Evolutionary conservation across 2,329 filamentous ascomycete genomes (phyloP).

Genomic region (Colletotrichum eleusines): DNA sequence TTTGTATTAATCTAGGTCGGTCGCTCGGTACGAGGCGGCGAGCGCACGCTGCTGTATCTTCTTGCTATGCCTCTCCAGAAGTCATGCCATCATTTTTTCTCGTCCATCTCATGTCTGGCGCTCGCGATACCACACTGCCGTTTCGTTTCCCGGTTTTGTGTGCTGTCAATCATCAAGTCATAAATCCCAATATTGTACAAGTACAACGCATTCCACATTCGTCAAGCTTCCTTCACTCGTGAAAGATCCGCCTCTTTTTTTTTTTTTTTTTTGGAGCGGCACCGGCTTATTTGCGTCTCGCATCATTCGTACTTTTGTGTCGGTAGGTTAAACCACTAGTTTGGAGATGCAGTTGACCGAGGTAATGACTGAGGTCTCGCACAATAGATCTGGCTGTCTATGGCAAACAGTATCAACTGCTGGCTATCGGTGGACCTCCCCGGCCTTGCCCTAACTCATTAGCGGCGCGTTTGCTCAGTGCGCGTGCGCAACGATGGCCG

Average conservation of each 20-base stretch:
- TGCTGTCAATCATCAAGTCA: slow-evolving; percentile 19
- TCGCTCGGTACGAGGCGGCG: not conserved
- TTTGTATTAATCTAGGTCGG: not conserved
- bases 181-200: slow-evolving; percentile 20
- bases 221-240: not conserved
- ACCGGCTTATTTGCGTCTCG: not conserved
- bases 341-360: not conserved
- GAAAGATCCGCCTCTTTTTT: not conserved
- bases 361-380: not conserved
- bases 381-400: not conserved
- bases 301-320: slow-evolving; percentile 4
- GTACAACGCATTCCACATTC: slow-evolving; percentile 1
- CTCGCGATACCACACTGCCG: not conserved
- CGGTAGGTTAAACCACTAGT: not conserved
- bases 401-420: not conserved
- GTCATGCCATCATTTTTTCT: not conserved
- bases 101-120: not conserved
- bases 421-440: not conserved
- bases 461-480: slow-evolving; percentile 47
- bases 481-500: slow-evolving; percentile 89
- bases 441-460: not conserved
- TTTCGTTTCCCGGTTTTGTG: slow-evolving; percentile 6
- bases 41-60: not conserved
- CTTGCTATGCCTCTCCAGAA: not conserved
- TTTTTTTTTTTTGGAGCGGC: not conserved